phyloP scores from a whole-genome alignment of 129 eudicot species.

The Dittrichia graveolens region DNA sequence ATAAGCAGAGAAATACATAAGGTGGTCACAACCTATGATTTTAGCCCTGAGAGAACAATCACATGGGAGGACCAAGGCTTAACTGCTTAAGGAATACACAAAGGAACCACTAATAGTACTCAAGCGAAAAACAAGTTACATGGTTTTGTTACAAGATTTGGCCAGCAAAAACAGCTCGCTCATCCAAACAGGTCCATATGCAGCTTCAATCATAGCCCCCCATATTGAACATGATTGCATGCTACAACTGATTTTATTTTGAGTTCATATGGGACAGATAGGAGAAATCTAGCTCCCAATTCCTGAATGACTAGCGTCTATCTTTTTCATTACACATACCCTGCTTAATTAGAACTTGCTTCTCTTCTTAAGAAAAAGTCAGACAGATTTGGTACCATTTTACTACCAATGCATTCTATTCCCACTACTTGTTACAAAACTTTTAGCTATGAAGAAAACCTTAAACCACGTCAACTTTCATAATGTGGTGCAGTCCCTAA shows the following conservation, averaged over 20 bases:
- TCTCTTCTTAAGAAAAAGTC: not conserved
- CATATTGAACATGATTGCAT: not conserved
- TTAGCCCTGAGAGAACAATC: not conserved
- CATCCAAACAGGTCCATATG: not conserved
- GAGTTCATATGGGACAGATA: not conserved
- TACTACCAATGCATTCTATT: not conserved
- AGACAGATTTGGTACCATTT: not conserved
- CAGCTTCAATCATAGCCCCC: not conserved
- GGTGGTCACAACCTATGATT: not conserved
- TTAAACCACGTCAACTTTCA: not conserved
- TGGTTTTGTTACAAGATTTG: conserved; percentile 15
- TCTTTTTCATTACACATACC: not conserved
- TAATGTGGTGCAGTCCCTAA: not conserved
- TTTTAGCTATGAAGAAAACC: not conserved
- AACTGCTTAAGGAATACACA: not conserved
- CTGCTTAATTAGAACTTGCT: not conserved
- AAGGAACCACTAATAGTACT: conserved; percentile 1
- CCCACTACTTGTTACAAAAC: conserved; percentile 6
- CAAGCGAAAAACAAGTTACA: not conserved
- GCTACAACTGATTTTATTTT: not conserved
- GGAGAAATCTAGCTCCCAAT: not conserved
- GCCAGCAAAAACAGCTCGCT: not conserved
- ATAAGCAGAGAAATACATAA: not conserved
- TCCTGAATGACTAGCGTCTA: not conserved
- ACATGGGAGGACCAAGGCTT: not conserved